phyloP scores from a whole-genome alignment of 352 stramenopile species.

The Phytophthora quininea region DNA sequence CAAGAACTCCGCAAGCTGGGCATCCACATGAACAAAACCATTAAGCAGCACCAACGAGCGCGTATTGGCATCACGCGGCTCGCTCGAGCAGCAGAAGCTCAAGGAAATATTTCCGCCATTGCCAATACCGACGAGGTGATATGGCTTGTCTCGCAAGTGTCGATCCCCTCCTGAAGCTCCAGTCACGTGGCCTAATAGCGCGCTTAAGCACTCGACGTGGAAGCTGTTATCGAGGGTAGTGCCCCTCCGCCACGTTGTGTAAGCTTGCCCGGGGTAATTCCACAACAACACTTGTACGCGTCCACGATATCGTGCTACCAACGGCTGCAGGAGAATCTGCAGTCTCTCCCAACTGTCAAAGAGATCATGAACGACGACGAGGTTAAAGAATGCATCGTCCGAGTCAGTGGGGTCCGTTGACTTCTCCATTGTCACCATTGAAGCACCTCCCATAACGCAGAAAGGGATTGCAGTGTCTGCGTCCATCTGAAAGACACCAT shows the following conservation, averaged over 20 bases:
- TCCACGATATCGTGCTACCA: constrained; percentile 89
- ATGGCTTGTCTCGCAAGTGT: constrained; percentile 82
- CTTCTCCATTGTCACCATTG: constrained; percentile 4
- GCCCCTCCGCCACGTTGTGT: constrained; percentile 91
- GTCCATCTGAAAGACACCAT: constrained; percentile 90
- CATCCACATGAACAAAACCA: constrained; percentile 89
- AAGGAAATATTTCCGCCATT: constrained; percentile 91
- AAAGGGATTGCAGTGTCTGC: constrained; percentile 93
- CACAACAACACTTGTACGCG: constrained; percentile 91
- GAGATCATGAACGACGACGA: constrained; percentile 95
- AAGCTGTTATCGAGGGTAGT: constrained; percentile 94
- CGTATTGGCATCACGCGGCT: constrained; percentile 58
- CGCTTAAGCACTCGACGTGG: constrained; percentile 85
- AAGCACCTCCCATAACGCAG: constrained; percentile 75
- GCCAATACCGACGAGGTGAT: constrained; percentile 93
- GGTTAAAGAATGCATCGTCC: constrained; percentile 89
- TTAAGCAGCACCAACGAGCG: constrained; percentile 91
- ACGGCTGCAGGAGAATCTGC: constrained; percentile 93
- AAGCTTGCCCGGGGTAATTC: constrained; percentile 97
- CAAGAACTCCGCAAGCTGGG: constrained; percentile 91
- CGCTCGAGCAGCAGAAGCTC: constrained; percentile 70
- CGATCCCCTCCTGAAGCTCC: constrained; percentile 22
- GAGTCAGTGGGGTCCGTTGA: constrained; percentile 16
- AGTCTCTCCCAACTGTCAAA: constrained; percentile 95
- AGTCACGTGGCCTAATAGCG: constrained; percentile 66